A percentile compares a stretch with the other conserved stretches of the same genome.
phyloP scores from a whole-genome alignment of 2,329 filamentous ascomycete genomes.

The Lecanosticta acicola region DNA sequence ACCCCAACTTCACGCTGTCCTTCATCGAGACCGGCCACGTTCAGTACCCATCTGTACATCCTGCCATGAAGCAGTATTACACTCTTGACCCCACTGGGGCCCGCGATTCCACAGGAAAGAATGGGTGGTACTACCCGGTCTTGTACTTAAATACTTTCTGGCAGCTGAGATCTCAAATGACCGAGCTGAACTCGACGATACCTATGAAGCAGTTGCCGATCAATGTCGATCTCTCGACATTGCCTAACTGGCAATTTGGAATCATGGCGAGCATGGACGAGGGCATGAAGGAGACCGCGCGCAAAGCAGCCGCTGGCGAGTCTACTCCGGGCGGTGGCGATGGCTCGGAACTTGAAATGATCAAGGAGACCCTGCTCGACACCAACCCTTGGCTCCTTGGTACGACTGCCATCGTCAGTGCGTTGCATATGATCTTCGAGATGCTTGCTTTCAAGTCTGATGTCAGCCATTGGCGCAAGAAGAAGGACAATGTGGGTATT shows the following conservation, averaged over 20 bases:
- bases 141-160: slow-evolving; percentile 95
- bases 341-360: slow-evolving; percentile 89
- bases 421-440: slow-evolving; percentile 92
- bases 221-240: slow-evolving; percentile 75
- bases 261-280: slow-evolving; percentile 79
- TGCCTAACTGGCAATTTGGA: slow-evolving; percentile 83
- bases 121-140: slow-evolving; percentile 90
- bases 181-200: slow-evolving; percentile 81
- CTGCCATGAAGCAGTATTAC: slow-evolving; percentile 70
- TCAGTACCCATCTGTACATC: slow-evolving; percentile 61
- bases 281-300: slow-evolving; percentile 75
- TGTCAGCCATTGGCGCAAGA: slow-evolving; percentile 96
- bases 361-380: slow-evolving; percentile 92
- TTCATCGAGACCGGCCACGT: slow-evolving; percentile 73
- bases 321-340: slow-evolving; percentile 72
- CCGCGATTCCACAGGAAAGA: slow-evolving; percentile 75
- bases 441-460: slow-evolving; percentile 95
- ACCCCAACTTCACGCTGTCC: slow-evolving; percentile 87
- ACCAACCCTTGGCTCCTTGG: slow-evolving; percentile 87
- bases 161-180: slow-evolving; percentile 91
- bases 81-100: slow-evolving; percentile 74
- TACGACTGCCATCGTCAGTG: slow-evolving; percentile 75
- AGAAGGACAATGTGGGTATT: slow-evolving; percentile 98
- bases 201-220: slow-evolving; percentile 79
- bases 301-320: slow-evolving; percentile 68